Conservation (phyloP, 2,329 filamentous ascomycete species). For the Apiospora koreana region DNA sequence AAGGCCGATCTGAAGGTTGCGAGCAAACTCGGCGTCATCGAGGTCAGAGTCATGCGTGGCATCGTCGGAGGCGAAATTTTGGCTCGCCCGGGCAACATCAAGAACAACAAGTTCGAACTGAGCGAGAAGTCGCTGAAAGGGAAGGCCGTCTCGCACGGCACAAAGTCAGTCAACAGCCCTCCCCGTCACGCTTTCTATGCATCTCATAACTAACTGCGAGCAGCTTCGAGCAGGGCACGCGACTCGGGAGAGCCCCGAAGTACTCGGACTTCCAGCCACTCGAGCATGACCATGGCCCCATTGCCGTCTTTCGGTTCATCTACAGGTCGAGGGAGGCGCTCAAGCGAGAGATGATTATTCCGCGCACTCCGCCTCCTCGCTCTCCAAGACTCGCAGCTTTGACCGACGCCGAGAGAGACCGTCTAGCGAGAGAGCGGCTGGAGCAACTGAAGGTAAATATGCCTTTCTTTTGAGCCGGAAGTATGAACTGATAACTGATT, state of each 20-base stretch:
- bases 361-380: slow-evolving; percentile 24
- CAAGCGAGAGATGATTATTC: slow-evolving; percentile 32
- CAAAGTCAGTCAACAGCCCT: slow-evolving; percentile 23
- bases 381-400: slow-evolving; percentile 23
- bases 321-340: slow-evolving; percentile 37
- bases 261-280: slow-evolving; percentile 2
- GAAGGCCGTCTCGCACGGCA: slow-evolving; percentile 34
- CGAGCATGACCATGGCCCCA: slow-evolving; percentile 22
- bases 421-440: slow-evolving; percentile 32
- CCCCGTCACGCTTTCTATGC: neutral
- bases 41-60: slow-evolving; percentile 23
- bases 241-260: slow-evolving; percentile 9
- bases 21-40: slow-evolving; percentile 28
- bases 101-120: slow-evolving; percentile 22
- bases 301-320: slow-evolving; percentile 31
- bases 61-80: neutral
- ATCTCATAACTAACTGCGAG: neutral
- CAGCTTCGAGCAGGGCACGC: slow-evolving; percentile 17
- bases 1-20: slow-evolving; percentile 25
- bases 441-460: slow-evolving; percentile 27
- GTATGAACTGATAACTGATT: neutral
- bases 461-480: too few species aligned
- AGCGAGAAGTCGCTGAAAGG: slow-evolving; percentile 38
- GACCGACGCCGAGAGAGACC: slow-evolving; percentile 25
- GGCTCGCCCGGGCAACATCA: neutral